Conservation (phyloP, 1,139 yeast species). For the Suhomyces bokatorum region DNA sequence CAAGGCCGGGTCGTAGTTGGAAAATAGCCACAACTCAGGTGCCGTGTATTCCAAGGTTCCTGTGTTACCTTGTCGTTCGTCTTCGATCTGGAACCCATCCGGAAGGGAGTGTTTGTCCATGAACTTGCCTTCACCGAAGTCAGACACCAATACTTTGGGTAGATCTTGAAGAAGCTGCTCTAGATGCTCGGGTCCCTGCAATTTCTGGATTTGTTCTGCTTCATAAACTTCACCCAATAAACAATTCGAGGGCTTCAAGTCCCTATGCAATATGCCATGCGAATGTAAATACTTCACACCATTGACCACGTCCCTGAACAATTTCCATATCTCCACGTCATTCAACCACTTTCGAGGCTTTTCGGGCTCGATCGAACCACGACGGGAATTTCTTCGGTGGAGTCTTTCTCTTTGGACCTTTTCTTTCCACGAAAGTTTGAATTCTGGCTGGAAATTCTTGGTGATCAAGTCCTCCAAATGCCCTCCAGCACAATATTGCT, state of each 20-base stretch:
- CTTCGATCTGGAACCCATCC: constrained; percentile 2
- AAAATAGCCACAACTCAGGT: constrained; percentile 63
- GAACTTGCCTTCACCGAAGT: constrained; percentile 86
- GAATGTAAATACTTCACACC: constrained; percentile 75
- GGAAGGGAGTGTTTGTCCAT: constrained; percentile 43
- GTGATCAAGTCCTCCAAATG: constrained; percentile 70
- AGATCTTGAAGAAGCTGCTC: constrained; percentile 25
- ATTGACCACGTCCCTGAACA: constrained; percentile 63
- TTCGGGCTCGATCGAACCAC: constrained; percentile 14
- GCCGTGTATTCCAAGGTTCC: constrained; percentile 89
- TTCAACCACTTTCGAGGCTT: constrained; percentile 27
- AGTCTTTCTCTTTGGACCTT: constrained; percentile 27
- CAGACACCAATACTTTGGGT: constrained; percentile 78
- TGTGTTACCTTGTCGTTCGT: constrained; percentile 60
- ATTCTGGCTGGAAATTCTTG: constrained; percentile 28
- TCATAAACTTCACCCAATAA: constrained; percentile 48
- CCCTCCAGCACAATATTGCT: constrained; percentile 88
- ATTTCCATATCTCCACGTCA: constrained; percentile 52
- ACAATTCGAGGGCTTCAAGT: constrained; percentile 86
- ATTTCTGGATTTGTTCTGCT: background rate
- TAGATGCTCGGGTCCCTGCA: background rate
- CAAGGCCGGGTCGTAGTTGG: constrained; percentile 24
- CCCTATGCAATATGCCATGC: constrained; percentile 79
- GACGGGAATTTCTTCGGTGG: constrained; percentile 20
- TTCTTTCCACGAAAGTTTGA: constrained; percentile 28